phyloP scores from a whole-genome alignment of 75 land plant species.

The Cunninghamia lanceolata region DNA sequence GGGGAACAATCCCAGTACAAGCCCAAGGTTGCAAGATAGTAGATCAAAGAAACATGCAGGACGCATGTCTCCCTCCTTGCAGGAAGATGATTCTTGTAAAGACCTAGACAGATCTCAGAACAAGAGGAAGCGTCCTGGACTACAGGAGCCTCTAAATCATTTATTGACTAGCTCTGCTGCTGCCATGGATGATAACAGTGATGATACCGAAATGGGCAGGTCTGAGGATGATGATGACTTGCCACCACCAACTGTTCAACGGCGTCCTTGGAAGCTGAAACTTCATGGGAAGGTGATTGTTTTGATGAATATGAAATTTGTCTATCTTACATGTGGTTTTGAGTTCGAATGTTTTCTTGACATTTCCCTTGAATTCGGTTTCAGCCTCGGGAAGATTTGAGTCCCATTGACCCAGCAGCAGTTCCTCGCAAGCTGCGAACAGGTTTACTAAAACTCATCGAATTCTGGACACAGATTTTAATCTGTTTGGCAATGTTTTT shows the following conservation, averaged over 20 bases:
- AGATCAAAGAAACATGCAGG: conserved; percentile 6
- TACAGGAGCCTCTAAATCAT: conserved; percentile 28
- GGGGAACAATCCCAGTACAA: not conserved
- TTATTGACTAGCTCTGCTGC: conserved; percentile 12
- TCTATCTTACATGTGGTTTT: not conserved
- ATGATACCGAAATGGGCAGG: conserved; percentile 27
- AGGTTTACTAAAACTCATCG: conserved; percentile 11
- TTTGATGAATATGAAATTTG: not conserved
- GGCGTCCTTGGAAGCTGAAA: conserved; percentile 25
- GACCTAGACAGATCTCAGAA: conserved; percentile 21
- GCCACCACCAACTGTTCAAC: conserved; percentile 29
- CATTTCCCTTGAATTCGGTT: not conserved
- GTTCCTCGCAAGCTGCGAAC: conserved; percentile 48
- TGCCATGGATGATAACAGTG: conserved; percentile 5
- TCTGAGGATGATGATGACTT: conserved; percentile 36
- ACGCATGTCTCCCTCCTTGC: not conserved
- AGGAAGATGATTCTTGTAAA: conserved; percentile 3
- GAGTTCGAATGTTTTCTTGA: conserved; percentile 1
- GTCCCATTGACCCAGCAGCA: conserved; percentile 22
- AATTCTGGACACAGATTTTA: not conserved
- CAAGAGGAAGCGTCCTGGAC: conserved; percentile 29
- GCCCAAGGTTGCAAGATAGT: not conserved
- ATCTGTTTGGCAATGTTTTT: not conserved
- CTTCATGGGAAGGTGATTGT: conserved; percentile 31
- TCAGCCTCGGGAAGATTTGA: conserved; percentile 30